Evolutionary conservation across 2,329 filamentous ascomycete species (phyloP).

Genomic region (Helotiales sp.): DNA sequence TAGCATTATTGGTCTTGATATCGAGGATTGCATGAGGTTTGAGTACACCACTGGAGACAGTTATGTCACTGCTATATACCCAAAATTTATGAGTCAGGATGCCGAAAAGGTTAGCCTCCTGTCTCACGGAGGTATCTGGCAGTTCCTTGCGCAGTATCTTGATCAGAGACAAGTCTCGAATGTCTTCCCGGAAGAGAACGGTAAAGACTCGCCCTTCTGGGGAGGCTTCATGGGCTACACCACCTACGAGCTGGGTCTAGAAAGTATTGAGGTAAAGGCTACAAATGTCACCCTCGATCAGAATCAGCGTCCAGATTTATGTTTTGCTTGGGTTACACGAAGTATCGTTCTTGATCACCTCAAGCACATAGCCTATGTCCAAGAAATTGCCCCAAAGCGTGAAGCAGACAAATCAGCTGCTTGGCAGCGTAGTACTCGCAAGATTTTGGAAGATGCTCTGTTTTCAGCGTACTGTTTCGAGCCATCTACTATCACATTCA

Average conservation of each 20-base stretch:
- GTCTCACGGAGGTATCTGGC: slow-evolving; percentile 33
- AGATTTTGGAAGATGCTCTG: slow-evolving; percentile 7
- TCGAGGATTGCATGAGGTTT: slow-evolving; percentile 55
- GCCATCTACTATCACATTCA: slow-evolving; percentile 1
- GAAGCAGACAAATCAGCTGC: not conserved
- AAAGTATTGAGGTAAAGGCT: slow-evolving; percentile 46
- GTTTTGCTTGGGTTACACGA: slow-evolving; percentile 61
- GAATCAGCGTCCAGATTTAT: slow-evolving; percentile 53
- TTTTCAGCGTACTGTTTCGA: slow-evolving; percentile 4
- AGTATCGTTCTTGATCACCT: slow-evolving; percentile 65
- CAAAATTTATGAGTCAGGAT: not conserved
- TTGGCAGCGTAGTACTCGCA: not conserved
- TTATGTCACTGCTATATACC: slow-evolving; percentile 15
- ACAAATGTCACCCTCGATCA: slow-evolving; percentile 14
- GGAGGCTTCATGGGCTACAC: slow-evolving; percentile 69
- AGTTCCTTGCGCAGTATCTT: slow-evolving; percentile 38
- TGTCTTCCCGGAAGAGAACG: slow-evolving; percentile 25
- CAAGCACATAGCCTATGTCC: slow-evolving; percentile 55
- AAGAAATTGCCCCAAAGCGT: slow-evolving; percentile 48
- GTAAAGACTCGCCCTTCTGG: slow-evolving; percentile 58
- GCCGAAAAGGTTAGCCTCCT: not conserved
- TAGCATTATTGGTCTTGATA: slow-evolving; percentile 72
- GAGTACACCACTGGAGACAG: slow-evolving; percentile 55
- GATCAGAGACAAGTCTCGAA: slow-evolving; percentile 38
- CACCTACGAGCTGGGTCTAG: slow-evolving; percentile 66